phyloP scores from a whole-genome alignment of 2,329 filamentous ascomycete species.

The Bipolaris bicolor region DNA sequence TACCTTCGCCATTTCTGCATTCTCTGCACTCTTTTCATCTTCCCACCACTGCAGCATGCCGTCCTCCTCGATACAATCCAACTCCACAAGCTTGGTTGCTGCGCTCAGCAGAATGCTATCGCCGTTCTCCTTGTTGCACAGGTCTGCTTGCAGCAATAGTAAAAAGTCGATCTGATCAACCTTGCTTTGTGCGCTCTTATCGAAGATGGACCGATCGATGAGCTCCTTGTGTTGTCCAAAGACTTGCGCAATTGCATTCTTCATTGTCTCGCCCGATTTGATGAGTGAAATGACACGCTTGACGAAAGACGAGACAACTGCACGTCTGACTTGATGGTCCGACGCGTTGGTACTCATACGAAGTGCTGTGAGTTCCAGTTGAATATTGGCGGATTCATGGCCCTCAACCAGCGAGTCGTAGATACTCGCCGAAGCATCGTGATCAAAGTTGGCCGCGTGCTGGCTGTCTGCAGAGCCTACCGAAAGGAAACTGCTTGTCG shows the following conservation, averaged over 20 bases:
- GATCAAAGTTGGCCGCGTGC: slow-evolving; percentile 72
- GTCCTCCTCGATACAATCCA: slow-evolving; percentile 87
- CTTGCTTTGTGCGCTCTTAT: slow-evolving; percentile 59
- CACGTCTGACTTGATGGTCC: slow-evolving; percentile 84
- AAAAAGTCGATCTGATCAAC: slow-evolving; percentile 85
- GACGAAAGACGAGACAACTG: slow-evolving; percentile 84
- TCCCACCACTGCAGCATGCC: slow-evolving; percentile 89
- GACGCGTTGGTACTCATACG: slow-evolving; percentile 90
- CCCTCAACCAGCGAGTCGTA: slow-evolving; percentile 80
- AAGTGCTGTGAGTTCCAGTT: slow-evolving; percentile 92
- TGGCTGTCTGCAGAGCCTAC: slow-evolving; percentile 68
- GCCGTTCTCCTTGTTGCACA: slow-evolving; percentile 68
- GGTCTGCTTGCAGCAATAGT: slow-evolving; percentile 79
- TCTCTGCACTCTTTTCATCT: slow-evolving; percentile 70
- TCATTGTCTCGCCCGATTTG: slow-evolving; percentile 50
- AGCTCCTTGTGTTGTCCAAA: slow-evolving; percentile 63
- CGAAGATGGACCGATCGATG: slow-evolving; percentile 65
- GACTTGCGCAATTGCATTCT: slow-evolving; percentile 51
- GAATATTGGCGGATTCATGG: slow-evolving; percentile 79
- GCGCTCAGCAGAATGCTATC: slow-evolving; percentile 75
- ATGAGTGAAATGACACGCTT: slow-evolving; percentile 77
- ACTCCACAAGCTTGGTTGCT: slow-evolving; percentile 82
- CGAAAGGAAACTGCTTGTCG: slow-evolving; percentile 74
- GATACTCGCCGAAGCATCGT: slow-evolving; percentile 85
- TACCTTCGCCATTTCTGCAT: slow-evolving; percentile 71